These are phyloP conservation scores for Exophiala spinifera DNA, from an alignment of 2,329 filamentous ascomycete species.

Conservation along the genomic window DNA sequence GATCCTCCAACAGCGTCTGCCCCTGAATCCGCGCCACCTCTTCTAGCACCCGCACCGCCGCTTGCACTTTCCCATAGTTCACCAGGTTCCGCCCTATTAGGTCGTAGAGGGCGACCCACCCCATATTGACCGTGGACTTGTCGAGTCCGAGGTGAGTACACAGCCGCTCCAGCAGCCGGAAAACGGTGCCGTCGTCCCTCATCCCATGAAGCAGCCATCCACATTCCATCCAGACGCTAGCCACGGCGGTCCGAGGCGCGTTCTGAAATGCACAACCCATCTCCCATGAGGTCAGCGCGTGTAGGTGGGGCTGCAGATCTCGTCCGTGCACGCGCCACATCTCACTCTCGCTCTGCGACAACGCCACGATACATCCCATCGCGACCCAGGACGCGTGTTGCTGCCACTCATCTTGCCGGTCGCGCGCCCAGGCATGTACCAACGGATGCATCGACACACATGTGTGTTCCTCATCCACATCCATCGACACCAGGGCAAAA, in stretches of 20 bases:
- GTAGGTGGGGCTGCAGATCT: conserved; percentile 19
- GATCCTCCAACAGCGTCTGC: conserved; percentile 27
- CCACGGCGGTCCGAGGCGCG: too few species aligned
- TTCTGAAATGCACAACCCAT: too few species aligned
- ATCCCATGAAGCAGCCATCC: too few species aligned
- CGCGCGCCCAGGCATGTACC: conserved; percentile 37
- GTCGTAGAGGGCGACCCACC: too few species aligned
- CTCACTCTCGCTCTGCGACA: neutral
- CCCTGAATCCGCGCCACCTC: neutral
- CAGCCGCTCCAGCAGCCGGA: too few species aligned
- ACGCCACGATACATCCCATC: conserved; percentile 19
- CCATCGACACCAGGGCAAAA: conserved; percentile 31
- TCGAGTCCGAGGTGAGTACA: too few species aligned
- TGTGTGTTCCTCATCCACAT: conserved; percentile 8
- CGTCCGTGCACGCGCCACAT: conserved; percentile 8
- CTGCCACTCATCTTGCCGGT: conserved; percentile 27
- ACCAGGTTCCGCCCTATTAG: too few species aligned
- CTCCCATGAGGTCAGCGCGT: conserved; percentile 16
- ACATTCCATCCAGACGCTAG: too few species aligned
- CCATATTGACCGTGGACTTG: too few species aligned
- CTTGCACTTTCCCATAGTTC: neutral
- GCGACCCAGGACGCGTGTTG: conserved; percentile 29
- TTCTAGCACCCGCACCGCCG: neutral
- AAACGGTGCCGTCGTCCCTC: too few species aligned
- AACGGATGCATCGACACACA: conserved; percentile 38